These are phyloP conservation scores for Boletales sp. DNA, from an alignment of 768 basidiomycete genomes.

Conservation along the genomic window DNA sequence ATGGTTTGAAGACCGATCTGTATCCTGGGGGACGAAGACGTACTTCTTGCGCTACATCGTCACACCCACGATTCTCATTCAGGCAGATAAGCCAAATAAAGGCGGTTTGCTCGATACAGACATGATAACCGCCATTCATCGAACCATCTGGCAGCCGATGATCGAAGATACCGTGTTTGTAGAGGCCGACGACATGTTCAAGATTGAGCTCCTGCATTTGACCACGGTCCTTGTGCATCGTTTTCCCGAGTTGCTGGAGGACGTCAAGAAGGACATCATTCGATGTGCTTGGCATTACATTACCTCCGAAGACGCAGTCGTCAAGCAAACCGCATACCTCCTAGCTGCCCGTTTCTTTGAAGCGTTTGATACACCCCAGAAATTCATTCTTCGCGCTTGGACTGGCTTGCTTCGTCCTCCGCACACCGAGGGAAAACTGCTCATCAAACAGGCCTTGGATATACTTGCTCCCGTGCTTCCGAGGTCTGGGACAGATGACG, in stretches of 20 bases:
- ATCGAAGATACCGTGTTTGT: constrained; percentile 49
- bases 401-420: constrained; percentile 80
- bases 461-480: constrained; percentile 83
- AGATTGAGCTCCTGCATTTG: constrained; percentile 87
- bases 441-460: constrained; percentile 83
- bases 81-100: constrained; percentile 56
- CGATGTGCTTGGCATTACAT: constrained; percentile 91
- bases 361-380: constrained; percentile 82
- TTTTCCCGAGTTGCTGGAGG: constrained; percentile 74
- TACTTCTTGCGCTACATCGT: constrained; percentile 78
- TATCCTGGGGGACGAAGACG: constrained; percentile 74
- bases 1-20: constrained; percentile 69
- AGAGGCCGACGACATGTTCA: constrained; percentile 77
- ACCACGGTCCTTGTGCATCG: constrained; percentile 86
- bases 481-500: constrained; percentile 51
- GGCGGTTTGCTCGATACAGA: constrained; percentile 67
- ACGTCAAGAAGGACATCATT: constrained; percentile 88
- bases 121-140: constrained; percentile 67
- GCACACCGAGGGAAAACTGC: constrained; percentile 69
- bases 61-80: constrained; percentile 80
- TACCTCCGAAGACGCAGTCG: constrained; percentile 79
- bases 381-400: constrained; percentile 91
- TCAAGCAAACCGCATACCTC: constrained; percentile 90
- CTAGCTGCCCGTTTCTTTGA: constrained; percentile 91
- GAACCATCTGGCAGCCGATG: constrained; percentile 79